Evolutionary conservation across 768 basidiomycete species (phyloP), one percentile per base, ranked within the genome.

Genomic region (Pleurotus djamor): DNA sequence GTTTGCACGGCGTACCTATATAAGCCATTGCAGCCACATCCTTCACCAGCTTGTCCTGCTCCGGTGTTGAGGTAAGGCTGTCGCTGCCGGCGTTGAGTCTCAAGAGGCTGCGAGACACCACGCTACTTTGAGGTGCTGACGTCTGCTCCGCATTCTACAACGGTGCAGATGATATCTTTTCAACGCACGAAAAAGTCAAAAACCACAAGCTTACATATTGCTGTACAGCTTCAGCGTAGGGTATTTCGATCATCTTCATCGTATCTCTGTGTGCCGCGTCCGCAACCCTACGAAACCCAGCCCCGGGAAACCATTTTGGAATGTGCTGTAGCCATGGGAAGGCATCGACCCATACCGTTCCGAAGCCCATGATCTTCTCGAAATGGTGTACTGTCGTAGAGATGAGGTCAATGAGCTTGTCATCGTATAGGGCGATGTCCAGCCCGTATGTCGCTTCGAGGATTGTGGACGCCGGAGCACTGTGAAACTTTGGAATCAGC

Each of bases 361-460:
- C 3, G 72, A 72, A 52, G 21, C 21, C 21, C 21, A 28, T 28
- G 21, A 28, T 28, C 21, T 28, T 28, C 21, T 28, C 21, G 21
- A 28, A 28, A 28, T 28, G 21, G 21, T 28, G 21, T 28, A 28
- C 21, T 28, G 21, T 28, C 21, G 21, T 28, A 28, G 21, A 28
- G 21, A 28, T 28, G 21, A 28, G 21, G 21, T 28, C 21, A 28
- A 28, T 28, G 21, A 69, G 70, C 28, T 52, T 51, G 59, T 76
- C 70, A 21, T 74, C 59, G 4, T 61, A 58, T n/a, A 67, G 69
- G 3, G 63, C 58, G 52, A 74, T 66, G 43, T 75, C 67, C 35
- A 74, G 69, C 6, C 73, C 75, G 47, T 76, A 76, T 13, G 71
- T 64, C 17, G 67, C 61, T 5, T 57, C 56, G 16, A 72, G 70